Percentiles rank a stretch among this genome's conserved stretches.
Conservation (phyloP, 495 filamentous ascomycete species). For the Penicillium cinerascens region DNA sequence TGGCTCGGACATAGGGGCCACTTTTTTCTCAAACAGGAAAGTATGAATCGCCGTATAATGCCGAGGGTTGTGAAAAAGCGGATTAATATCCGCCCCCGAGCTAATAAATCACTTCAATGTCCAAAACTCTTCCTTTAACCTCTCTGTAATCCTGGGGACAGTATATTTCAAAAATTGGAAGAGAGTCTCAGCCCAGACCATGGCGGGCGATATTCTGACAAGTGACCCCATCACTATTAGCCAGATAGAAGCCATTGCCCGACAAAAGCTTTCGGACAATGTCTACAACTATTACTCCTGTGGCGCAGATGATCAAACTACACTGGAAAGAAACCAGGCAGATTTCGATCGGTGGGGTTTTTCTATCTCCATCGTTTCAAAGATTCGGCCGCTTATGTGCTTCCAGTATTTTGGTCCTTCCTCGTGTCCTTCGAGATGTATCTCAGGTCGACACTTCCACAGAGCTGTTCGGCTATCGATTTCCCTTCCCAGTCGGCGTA, state of each 20-base stretch:
- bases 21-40: no score
- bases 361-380: neutral
- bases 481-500: constrained; percentile 76
- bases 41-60: neutral
- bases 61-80: neutral
- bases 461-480: constrained; percentile 34
- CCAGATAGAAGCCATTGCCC: constrained; percentile 4
- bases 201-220: neutral
- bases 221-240: constrained; percentile 2
- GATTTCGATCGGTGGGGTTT: constrained; percentile 5
- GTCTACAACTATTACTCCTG: constrained; percentile 7
- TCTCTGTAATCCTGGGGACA: neutral
- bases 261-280: constrained; percentile 1
- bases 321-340: neutral
- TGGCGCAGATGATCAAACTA: constrained; percentile 3
- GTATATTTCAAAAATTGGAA: no score
- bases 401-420: constrained; percentile 12
- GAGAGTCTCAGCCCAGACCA: neutral
- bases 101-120: neutral
- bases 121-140: neutral
- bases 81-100: neutral
- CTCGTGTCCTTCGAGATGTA: constrained; percentile 51
- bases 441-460: constrained; percentile 40
- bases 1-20: no score
- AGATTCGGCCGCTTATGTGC: neutral